Evolutionary conservation across 2,329 filamentous ascomycete genomes (phyloP).

Genomic region (Fusarium dimerum): DNA sequence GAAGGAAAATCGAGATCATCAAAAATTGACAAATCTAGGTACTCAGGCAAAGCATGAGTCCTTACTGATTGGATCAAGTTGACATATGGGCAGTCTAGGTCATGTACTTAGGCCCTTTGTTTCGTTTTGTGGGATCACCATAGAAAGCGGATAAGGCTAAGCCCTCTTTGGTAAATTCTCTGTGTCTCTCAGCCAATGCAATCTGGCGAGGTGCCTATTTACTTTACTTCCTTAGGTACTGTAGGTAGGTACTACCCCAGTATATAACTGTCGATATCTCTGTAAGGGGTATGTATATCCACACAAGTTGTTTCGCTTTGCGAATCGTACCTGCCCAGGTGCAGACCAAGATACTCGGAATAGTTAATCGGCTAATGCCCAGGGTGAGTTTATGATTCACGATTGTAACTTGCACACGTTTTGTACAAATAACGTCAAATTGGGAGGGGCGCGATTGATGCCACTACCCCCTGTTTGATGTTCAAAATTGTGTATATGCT

Average conservation of each 20-base stretch:
- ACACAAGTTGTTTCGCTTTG: conserved; percentile 4
- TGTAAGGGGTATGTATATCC: conserved; percentile 32
- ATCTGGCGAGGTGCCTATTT: conserved; percentile 27
- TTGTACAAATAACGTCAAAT: too few species aligned
- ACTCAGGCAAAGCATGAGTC: background rate
- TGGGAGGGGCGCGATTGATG: too few species aligned
- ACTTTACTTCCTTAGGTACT: too few species aligned
- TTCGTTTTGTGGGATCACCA: conserved; percentile 32
- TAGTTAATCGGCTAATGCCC: background rate
- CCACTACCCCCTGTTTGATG: too few species aligned
- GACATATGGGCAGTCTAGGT: too few species aligned
- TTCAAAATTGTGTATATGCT: background rate
- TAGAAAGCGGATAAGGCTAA: conserved; percentile 39
- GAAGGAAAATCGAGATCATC: conserved; percentile 29
- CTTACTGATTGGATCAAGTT: background rate
- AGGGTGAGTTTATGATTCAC: too few species aligned
- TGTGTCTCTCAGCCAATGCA: conserved; percentile 26
- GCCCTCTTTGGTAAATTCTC: conserved; percentile 29
- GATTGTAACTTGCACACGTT: too few species aligned
- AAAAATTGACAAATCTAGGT: conserved; percentile 6
- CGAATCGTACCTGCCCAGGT: background rate
- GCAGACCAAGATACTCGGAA: too few species aligned
- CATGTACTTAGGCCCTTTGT: background rate
- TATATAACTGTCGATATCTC: conserved; percentile 21
- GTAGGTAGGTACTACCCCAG: too few species aligned